Evolutionary conservation across 306 rosid species (phyloP), one percentile per base, ranked within the genome.

Genomic region (Crotalaria pallida): DNA sequence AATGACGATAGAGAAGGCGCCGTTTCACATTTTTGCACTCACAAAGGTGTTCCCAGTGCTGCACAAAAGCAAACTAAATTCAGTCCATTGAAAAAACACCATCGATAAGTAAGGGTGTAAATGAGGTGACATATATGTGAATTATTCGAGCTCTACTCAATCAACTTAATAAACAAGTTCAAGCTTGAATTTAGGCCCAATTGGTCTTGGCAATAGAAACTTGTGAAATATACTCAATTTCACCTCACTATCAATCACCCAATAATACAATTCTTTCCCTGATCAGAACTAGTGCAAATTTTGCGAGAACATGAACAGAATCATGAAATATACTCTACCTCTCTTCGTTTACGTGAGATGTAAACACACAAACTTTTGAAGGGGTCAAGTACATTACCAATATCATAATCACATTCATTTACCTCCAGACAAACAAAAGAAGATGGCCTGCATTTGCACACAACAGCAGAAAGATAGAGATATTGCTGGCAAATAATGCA

Each of bases 11-110:
- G 62, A 81, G 86, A 82, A 94, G 92, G 56, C 87, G 62, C 2
- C 77, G 90, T 70, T 77, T 85, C 60, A 80, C 74, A 83, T 87
- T 76, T 81, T 88, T 84, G 85, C 98, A 94, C 79, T 94, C 98
- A 77, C 98, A 94, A 70, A 94, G 97, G 78, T 77, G 95, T 75
- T 88, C 85, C 86, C 87, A 90, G 22, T 94, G 98, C 98, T 94
- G 92, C 82, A 82, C 10, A 65, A 78, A 41, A 76, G 50, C 58
- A 24, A 84, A 59, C 34, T 31, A 67, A 33, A 48, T 66, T 79
- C 71, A 82, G 76, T 69, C 49, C 65, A 75, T 18, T 36, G 11
- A 22, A 72, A 24, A 60, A 56, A 45, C 38, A 68, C 53, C 63
- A 76, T 38, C 57, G 1, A 40, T 10, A 10, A 40, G 15, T 40